These are phyloP conservation scores for Acorus gramineus DNA, from an alignment of 106 monocot genomes.

Conservation along the genomic window DNA sequence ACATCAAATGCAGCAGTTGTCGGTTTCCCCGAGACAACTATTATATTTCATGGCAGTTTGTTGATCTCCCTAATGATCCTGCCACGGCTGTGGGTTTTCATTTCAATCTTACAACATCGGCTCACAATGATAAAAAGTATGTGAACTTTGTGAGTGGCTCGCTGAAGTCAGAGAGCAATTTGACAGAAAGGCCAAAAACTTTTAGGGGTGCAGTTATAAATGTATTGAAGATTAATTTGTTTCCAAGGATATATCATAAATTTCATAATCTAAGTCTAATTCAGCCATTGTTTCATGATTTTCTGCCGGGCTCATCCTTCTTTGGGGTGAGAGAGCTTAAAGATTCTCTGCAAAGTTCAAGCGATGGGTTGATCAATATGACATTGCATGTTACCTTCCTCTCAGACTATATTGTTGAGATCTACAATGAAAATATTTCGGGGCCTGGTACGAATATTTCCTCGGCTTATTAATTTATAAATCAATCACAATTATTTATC, in stretches of 20 bases:
- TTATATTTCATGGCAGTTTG: constrained; percentile 86
- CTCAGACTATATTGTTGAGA: constrained; percentile 89
- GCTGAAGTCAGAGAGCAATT: constrained; percentile 32
- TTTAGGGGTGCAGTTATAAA: constrained; percentile 71
- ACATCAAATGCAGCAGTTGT: constrained; percentile 64
- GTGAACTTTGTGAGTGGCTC: constrained; percentile 70
- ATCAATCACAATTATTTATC: neutral
- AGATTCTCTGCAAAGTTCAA: constrained; percentile 58
- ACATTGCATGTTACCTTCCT: constrained; percentile 71
- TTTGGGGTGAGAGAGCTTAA: constrained; percentile 40
- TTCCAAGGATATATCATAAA: constrained; percentile 58
- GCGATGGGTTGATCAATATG: constrained; percentile 60
- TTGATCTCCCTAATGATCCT: constrained; percentile 72
- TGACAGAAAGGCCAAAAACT: constrained; percentile 40
- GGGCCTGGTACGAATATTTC: constrained; percentile 44
- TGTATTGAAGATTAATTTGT: constrained; percentile 77
- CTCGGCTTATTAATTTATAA: neutral
- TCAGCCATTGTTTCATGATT: constrained; percentile 82
- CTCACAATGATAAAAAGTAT: constrained; percentile 44
- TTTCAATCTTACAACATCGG: constrained; percentile 69
- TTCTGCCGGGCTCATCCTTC: constrained; percentile 66
- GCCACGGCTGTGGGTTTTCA: constrained; percentile 80
- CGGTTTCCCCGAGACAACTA: constrained; percentile 51
- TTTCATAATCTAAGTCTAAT: constrained; percentile 50
- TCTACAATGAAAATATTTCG: constrained; percentile 50